Evolutionary conservation across 495 filamentous ascomycete genomes (phyloP).

Genomic region (Gamarada debralockiae): DNA sequence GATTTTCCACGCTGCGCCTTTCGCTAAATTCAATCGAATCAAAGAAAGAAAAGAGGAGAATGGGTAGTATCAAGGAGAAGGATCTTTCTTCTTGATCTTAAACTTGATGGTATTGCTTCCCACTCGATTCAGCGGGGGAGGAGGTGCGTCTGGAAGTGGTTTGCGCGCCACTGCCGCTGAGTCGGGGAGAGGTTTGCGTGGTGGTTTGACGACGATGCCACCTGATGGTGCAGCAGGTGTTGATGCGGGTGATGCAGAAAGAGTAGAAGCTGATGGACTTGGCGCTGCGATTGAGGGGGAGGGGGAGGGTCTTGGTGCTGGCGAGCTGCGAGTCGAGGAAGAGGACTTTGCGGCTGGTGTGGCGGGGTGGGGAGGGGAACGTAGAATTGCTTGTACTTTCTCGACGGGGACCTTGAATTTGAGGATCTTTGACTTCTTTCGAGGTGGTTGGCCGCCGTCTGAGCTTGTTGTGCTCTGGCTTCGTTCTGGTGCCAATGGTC

Average conservation of each 20-base stretch:
- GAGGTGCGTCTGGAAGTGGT: neutral
- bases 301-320: neutral
- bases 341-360: neutral
- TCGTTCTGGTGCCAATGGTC: neutral
- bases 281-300: neutral
- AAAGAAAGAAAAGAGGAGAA: neutral
- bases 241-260: neutral
- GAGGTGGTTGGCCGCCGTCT: neutral
- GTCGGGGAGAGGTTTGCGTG: constrained; percentile 1
- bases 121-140: neutral
- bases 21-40: constrained; percentile 23
- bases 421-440: constrained; percentile 5
- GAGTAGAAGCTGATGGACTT: neutral
- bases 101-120: too few relatives aligned
- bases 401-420: constrained; percentile 3
- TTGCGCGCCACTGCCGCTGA: neutral
- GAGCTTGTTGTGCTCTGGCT: neutral
- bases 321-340: neutral
- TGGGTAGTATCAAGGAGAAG: neutral
- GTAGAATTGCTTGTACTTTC: neutral
- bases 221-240: neutral
- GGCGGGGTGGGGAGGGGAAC: neutral
- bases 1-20: constrained; percentile 12
- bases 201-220: neutral
- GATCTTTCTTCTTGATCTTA: neutral